Conservation (phyloP, 2,329 filamentous ascomycete genomes). For the Endothia cerciana region DNA sequence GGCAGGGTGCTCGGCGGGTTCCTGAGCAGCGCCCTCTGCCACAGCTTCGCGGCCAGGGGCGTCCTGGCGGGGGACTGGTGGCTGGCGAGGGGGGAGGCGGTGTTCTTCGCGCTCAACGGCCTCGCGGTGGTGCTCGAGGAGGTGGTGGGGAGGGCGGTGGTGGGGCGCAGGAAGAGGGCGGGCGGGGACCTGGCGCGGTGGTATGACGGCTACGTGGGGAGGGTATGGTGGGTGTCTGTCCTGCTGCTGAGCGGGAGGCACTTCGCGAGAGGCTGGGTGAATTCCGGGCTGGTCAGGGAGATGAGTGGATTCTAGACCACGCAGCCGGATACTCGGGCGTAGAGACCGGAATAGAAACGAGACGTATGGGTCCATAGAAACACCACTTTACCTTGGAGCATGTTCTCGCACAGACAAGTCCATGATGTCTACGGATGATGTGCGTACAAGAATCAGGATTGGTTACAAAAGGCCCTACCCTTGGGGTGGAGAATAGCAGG, state of each 20-base stretch:
- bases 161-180: constrained; percentile 28
- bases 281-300: constrained; percentile 42
- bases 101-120: constrained; percentile 40
- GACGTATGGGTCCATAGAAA: not conserved
- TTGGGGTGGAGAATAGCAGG: too few relatives aligned
- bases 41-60: constrained; percentile 44
- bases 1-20: constrained; percentile 49
- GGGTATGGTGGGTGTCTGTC: constrained; percentile 45
- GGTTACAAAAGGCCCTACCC: too few relatives aligned
- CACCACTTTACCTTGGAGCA: not conserved
- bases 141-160: constrained; percentile 31
- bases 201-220: constrained; percentile 40
- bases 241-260: constrained; percentile 45
- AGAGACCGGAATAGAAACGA: not conserved
- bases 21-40: constrained; percentile 44
- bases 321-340: not conserved
- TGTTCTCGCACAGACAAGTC: not conserved
- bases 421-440: too few relatives aligned
- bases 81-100: constrained; percentile 38
- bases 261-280: constrained; percentile 48
- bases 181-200: constrained; percentile 29
- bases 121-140: constrained; percentile 39
- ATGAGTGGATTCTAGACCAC: constrained; percentile 24
- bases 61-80: constrained; percentile 43
- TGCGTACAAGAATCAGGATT: too few relatives aligned